These are phyloP conservation scores for Artemisia argyi DNA, from an alignment of 129 eudicot species.

Conservation along the genomic window DNA sequence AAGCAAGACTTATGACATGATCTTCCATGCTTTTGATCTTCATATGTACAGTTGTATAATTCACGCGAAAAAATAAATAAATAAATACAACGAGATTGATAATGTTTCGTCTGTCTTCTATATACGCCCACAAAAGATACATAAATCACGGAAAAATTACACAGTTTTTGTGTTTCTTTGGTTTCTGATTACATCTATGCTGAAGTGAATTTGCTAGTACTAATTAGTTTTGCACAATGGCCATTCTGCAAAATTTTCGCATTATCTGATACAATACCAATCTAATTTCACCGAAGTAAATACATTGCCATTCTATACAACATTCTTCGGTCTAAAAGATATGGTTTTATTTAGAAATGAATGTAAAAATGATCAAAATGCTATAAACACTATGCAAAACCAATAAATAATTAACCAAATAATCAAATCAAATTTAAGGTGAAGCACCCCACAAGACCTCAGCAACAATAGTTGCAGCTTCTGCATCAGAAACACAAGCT, in stretches of 20 bases:
- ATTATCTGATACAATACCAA: no score
- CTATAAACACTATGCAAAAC: background rate
- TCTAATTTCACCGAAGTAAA: no score
- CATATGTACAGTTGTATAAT: background rate
- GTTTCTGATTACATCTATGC: no score
- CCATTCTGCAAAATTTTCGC: no score
- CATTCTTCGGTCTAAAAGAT: background rate
- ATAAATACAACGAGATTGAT: background rate
- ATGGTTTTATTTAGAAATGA: slow-evolving; percentile 8
- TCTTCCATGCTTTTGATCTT: background rate
- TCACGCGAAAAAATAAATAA: background rate
- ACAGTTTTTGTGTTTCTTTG: no score
- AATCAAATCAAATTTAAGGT: slow-evolving; percentile 35
- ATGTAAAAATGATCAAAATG: background rate
- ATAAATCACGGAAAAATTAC: no score
- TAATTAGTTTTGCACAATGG: no score
- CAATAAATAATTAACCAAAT: background rate
- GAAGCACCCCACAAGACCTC: slow-evolving; percentile 97
- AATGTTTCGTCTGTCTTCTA: no score
- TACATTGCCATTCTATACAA: no score
- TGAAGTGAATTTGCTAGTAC: no score
- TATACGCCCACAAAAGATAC: no score
- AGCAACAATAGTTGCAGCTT: slow-evolving; percentile 82
- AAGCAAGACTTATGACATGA: background rate
- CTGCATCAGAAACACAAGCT: slow-evolving; percentile 61